Evolutionary conservation across 257 asterid genomes (phyloP), one percentile per base, ranked within the genome.

Genomic region (Schizonepeta tenuifolia): DNA sequence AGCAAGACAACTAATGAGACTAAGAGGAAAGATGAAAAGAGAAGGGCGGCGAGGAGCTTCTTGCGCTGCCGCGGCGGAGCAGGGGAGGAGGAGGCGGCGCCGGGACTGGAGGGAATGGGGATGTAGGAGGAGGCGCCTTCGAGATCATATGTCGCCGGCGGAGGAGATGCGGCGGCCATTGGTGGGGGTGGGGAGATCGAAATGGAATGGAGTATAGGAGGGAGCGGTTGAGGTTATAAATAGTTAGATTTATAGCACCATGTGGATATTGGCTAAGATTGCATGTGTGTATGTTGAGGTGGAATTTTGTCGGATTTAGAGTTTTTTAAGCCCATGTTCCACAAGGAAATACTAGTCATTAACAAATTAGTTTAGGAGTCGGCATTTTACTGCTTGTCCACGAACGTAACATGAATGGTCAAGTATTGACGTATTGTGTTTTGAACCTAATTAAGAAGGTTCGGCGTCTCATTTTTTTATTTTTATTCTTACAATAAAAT

Each of bases 1-100:
- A 73, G 20, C 3, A 81, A 38, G 24, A 76, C 67, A 33, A 82
- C 24, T 54, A 75, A 55, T 1, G 81, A 60, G 17, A 83, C 20
- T 10, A 87, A 26, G 41, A 87, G 35, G 21, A 86, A 43, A 0
- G 87, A 72, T 3, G 88, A 73, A 33, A 90, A 55, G 14, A 80
- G 63, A 77, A 83, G 76, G 81, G 46, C 54, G 85, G 78, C 71
- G 50, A 86, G 8, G 59, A 74, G 49, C 50, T 79, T 83, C 49
- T 67, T 35, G 33, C 80, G 33, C 6, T 70, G 70, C 58, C 83
- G 81, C 38, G 24, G 70, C 20, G 36, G 62, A 0, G 79, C 33
- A 17, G 76, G 2, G 62, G 59, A 7, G 62, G 59, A 7, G 69
- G 40, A 9, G 74, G n/a, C 1, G 17, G 26, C 40, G 26, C 31